Evolutionary conservation across 2,329 filamentous ascomycete genomes (phyloP), one percentile per base, ranked within the genome.

Genomic region (Pestalotiopsis fici): DNA sequence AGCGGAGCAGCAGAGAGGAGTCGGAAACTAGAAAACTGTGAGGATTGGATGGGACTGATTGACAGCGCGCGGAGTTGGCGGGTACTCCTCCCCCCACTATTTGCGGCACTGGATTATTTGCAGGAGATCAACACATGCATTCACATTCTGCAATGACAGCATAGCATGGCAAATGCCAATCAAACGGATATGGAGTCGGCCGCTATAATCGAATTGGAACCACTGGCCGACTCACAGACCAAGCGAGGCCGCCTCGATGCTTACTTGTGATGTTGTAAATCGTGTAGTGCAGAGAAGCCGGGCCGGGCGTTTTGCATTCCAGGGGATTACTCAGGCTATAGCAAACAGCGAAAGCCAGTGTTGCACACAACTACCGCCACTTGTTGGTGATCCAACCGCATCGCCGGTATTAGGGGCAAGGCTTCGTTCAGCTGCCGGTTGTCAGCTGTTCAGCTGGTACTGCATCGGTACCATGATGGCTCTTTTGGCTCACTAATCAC

Each of bases 121-220:
- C 59, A 62, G 59, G 25, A 47, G 59, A 62, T 62, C 59, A 47
- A 47, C 59, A 47, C 59, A 62, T 60, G 27, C 23, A 27, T 60
- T 18, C 13, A 37, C n/a, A n/a, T 39, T 31, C 57, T 27, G 15
- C 13, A 31, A 60, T 60, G 43, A 50, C 43, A 50, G 43, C 43
- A 50, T 50, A 50, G 43, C 43, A n/a, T 9, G 43, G 21, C 43
- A 50, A 50, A 50, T 50, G 43, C 18, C 43, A 50, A 50, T 50
- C 43, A 50, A 7, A n/a, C 43, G 43, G 18, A 50, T n/a, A 50
- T 50, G 43, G 43, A 43, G 43, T 11, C 43, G 18, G 21, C n/a
- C 21, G 18, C 21, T 50, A 50, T 50, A n/a, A 50, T 50, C n/a
- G 18, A n/a, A 21, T n/a, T 50, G 15, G 21, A 35, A 35, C 31